Evolutionary conservation across 805 yeast species (phyloP), one percentile per base, ranked within the genome.

Genomic region (Lipomyces sp.): DNA sequence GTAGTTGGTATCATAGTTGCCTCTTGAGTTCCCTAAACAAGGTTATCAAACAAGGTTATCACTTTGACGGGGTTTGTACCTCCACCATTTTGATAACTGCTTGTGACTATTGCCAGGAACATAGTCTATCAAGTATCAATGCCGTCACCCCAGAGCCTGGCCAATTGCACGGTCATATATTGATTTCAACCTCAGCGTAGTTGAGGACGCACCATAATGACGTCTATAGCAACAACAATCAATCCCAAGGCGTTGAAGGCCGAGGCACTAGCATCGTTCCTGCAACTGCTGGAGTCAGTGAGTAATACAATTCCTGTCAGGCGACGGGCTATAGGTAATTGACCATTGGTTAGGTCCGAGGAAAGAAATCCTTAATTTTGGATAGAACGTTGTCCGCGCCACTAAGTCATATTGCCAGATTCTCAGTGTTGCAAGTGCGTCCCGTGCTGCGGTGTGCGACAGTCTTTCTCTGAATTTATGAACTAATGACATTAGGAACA

Each of bases 341-440:
- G 45, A 3, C 15, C 3, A 13, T 13, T 42, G 4, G 33, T 15
- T 15, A 71, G 74, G 71, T 71, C 3, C 65, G 63, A 30, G 76
- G 71, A 15, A 75, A 73, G 53, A 76, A 78, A 70, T 54, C 75
- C 53, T 60, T 83, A 62, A 71, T 82, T 15, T 75, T 86, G 42
- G 88, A 87, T 66, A 78, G 79, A 39, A 72, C 76, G 3, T 73
- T 87, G 50, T 80, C 88, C 2, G 77, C 83, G 0, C 73, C 83
- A 11, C 76, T 88, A 64, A 85, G 89, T 73, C 79, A 79, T 48
- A 77, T 87, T 45, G 82, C 87, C 11, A 85, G 88, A 10, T 87
- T 87, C 74, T 81, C 84, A 63, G 74, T 76, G 6, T 79, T 88
- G 37, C 85, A 85, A 71, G 79, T 67, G 50, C n/a, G 45, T 42